Conservation (phyloP, 139 green algal species). For the Deuterostichococcus epilithicus region DNA sequence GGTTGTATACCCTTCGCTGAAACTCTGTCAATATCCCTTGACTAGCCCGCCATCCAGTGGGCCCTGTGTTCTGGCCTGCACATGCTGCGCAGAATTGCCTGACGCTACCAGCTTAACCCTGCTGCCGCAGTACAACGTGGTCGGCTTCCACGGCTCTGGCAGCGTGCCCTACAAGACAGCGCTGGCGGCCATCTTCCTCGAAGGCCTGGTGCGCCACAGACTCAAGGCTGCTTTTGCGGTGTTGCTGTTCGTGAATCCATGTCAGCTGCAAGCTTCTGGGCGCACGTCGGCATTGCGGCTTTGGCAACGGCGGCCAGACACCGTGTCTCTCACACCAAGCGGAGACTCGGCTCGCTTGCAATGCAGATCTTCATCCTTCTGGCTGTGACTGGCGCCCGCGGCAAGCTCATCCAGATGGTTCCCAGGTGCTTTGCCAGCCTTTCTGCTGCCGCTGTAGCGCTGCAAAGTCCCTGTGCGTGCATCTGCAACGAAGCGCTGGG, state of each 20-base stretch:
- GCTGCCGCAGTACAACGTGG: conserved; percentile 70
- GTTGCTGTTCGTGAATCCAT: too few relatives aligned
- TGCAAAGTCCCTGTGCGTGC: not conserved
- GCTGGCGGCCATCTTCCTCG: conserved; percentile 54
- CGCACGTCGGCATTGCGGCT: conserved; percentile 51
- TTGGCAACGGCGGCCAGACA: too few relatives aligned
- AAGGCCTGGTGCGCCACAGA: conserved; percentile 65
- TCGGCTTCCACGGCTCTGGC: conserved; percentile 52
- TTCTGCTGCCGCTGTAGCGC: too few relatives aligned
- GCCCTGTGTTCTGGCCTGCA: too few relatives aligned
- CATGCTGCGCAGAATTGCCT: too few relatives aligned
- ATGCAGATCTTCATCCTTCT: conserved; percentile 44
- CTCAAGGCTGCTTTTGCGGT: too few relatives aligned
- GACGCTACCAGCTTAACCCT: conserved; percentile 41
- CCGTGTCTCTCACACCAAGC: too few relatives aligned
- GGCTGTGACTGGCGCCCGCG: conserved; percentile 51
- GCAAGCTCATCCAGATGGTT: conserved; percentile 52
- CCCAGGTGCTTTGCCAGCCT: too few relatives aligned
- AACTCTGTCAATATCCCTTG: not conserved
- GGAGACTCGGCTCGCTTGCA: too few relatives aligned
- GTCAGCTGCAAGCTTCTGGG: too few relatives aligned
- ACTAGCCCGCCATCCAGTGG: too few relatives aligned
- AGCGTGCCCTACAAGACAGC: conserved; percentile 42
- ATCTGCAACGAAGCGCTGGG: not conserved
- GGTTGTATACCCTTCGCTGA: not conserved